Conservation (phyloP, 345 rosid species). For the Rhodomyrtus tomentosa region DNA sequence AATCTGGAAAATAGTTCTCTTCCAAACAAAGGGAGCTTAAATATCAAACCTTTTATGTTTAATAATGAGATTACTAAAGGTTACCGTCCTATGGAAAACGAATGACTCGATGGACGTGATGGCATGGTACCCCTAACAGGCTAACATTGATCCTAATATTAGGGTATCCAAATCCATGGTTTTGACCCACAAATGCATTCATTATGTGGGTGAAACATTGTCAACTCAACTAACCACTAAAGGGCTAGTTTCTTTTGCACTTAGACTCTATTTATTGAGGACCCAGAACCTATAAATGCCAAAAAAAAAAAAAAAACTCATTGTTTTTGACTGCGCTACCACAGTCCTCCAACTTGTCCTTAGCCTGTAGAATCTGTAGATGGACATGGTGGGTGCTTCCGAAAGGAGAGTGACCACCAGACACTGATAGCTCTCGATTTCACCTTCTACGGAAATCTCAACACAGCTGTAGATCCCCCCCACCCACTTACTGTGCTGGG, state of each 20-base stretch:
- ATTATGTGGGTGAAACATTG: background rate
- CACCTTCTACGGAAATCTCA: background rate
- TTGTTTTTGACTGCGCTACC: background rate
- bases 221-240: background rate
- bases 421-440: background rate
- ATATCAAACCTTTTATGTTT: too few species aligned
- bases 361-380: background rate
- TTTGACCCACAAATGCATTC: background rate
- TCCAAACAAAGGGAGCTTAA: too few species aligned
- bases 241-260: background rate
- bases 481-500: background rate
- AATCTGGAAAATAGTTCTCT: too few species aligned
- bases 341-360: background rate
- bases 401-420: background rate
- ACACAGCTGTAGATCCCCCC: background rate
- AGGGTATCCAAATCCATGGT: too few species aligned
- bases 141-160: too few species aligned
- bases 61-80: too few species aligned
- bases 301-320: background rate
- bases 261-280: background rate
- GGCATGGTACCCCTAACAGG: too few species aligned
- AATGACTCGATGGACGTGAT: too few species aligned
- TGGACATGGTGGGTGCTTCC: background rate
- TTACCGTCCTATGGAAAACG: too few species aligned
- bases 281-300: background rate